Conservation (phyloP, 441 rosid genomes). For the Erodium chrysanthum region DNA sequence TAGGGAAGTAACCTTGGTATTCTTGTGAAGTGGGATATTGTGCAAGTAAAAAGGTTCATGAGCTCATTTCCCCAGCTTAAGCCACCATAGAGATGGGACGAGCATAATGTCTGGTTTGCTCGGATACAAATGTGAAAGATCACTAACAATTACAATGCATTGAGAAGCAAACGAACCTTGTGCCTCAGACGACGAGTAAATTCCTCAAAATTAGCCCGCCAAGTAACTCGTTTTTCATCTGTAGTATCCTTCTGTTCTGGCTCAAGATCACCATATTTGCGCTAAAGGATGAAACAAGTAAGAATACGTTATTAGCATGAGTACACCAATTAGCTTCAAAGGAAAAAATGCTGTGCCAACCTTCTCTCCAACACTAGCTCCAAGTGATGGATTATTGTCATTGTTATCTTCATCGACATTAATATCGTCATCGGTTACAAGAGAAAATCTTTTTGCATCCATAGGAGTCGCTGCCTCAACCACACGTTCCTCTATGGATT, state of each 20-base stretch:
- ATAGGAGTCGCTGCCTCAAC: slow-evolving; percentile 58
- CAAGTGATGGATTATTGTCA: slow-evolving; percentile 17
- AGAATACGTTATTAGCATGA: slow-evolving; percentile 21
- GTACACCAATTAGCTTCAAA: slow-evolving; percentile 12
- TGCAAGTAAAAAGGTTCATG: not conserved
- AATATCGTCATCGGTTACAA: slow-evolving; percentile 25
- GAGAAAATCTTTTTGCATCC: slow-evolving; percentile 57
- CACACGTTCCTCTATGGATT: slow-evolving; percentile 57
- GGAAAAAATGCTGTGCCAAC: slow-evolving; percentile 28
- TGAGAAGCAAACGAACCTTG: slow-evolving; percentile 44
- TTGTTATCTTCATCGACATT: slow-evolving; percentile 28
- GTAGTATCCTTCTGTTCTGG: slow-evolving; percentile 26
- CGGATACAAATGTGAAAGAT: not conserved
- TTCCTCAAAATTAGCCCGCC: slow-evolving; percentile 85
- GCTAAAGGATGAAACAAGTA: slow-evolving; percentile 29
- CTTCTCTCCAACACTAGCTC: slow-evolving; percentile 44
- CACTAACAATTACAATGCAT: not conserved
- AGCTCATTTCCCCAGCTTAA: not conserved
- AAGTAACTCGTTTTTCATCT: slow-evolving; percentile 36
- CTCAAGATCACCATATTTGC: slow-evolving; percentile 41
- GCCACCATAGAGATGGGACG: not conserved
- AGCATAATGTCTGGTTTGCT: not conserved
- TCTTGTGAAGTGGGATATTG: not conserved
- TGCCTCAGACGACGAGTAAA: slow-evolving; percentile 58
- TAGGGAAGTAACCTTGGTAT: not conserved